Evolutionary conservation across 2,329 filamentous ascomycete species (phyloP).

Genomic region (Cladosporium austrohemisphaericum): DNA sequence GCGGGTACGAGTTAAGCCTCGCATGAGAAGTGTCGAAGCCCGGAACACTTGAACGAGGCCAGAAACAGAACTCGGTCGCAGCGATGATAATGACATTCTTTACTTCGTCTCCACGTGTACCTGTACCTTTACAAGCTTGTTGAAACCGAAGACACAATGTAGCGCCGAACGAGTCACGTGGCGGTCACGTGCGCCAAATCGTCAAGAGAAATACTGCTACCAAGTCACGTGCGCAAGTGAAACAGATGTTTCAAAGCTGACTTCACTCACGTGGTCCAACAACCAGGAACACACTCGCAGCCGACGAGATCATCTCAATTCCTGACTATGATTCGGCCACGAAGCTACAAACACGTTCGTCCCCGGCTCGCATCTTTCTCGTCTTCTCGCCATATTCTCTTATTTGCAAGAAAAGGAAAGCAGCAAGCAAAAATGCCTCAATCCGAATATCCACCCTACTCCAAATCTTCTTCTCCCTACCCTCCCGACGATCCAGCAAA

Average conservation of each 20-base stretch:
- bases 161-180: no score
- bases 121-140: no score
- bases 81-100: no score
- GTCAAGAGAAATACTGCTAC: no score
- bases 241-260: slow-evolving; percentile 13
- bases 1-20: no score
- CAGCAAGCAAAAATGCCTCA: slow-evolving; percentile 4
- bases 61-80: no score
- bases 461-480: background rate
- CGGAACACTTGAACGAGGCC: no score
- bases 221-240: slow-evolving; percentile 10
- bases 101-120: no score
- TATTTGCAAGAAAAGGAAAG: background rate
- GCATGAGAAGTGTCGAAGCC: no score
- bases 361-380: background rate
- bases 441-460: slow-evolving; percentile 11
- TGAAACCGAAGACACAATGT: no score
- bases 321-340: background rate
- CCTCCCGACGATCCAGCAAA: background rate
- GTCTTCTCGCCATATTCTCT: background rate
- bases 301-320: slow-evolving; percentile 8
- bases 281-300: slow-evolving; percentile 1
- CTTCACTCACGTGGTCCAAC: slow-evolving; percentile 1
- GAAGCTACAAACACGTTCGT: no score
- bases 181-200: no score